Conservation (phyloP, 345 rosid species). For the Cardamine chenopodiifolia region DNA sequence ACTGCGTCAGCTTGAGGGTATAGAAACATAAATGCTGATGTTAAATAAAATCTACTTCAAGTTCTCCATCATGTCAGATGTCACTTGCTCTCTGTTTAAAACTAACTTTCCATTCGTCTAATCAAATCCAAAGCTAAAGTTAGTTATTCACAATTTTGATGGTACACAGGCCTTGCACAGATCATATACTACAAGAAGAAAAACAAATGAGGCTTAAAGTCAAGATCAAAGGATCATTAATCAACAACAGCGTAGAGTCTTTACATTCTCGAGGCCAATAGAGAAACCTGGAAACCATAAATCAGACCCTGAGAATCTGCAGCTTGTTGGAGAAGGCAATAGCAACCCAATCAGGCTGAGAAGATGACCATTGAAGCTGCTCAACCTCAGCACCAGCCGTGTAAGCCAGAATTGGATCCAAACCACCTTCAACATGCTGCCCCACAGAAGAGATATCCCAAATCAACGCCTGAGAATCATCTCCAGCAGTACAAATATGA, state of each 20-base stretch:
- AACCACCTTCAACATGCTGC: slow-evolving; percentile 84
- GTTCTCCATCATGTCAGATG: neutral
- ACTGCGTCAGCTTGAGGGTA: neutral
- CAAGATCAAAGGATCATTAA: slow-evolving; percentile 17
- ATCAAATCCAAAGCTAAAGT: neutral
- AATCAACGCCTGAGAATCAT: slow-evolving; percentile 90
- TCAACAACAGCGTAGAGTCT: neutral
- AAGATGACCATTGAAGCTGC: slow-evolving; percentile 94
- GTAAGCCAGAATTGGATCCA: slow-evolving; percentile 85
- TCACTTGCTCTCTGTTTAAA: neutral
- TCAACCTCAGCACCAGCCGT: slow-evolving; percentile 88
- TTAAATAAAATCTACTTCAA: neutral
- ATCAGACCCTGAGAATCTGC: slow-evolving; percentile 92
- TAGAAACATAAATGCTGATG: neutral
- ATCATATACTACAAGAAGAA: neutral
- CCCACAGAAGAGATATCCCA: slow-evolving; percentile 91
- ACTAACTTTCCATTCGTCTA: neutral
- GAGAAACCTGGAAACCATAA: neutral
- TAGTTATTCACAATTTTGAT: slow-evolving; percentile 14
- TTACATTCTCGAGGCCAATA: slow-evolving; percentile 12
- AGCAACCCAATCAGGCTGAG: slow-evolving; percentile 98
- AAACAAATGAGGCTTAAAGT: neutral
- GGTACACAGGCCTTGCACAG: slow-evolving; percentile 1
- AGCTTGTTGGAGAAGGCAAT: slow-evolving; percentile 92
- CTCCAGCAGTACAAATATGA: slow-evolving; percentile 89